Percentiles rank a stretch among this genome's conserved stretches.
phyloP scores from a whole-genome alignment of 2,329 filamentous ascomycete species.

The Nothopassalora personata region DNA sequence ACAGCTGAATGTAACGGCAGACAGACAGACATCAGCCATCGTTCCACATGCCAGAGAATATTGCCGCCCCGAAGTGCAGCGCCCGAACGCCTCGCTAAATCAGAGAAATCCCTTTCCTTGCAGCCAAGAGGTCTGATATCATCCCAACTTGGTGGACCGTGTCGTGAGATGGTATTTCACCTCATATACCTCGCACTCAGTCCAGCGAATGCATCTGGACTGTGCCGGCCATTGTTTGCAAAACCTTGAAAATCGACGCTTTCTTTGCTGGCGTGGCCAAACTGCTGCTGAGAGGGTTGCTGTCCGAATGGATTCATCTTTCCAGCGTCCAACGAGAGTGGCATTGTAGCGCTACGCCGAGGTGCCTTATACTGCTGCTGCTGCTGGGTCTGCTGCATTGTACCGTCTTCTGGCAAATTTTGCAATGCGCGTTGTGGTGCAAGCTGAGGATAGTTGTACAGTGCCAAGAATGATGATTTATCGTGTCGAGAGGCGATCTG shows the following conservation, averaged over 20 bases:
- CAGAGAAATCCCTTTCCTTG: background rate
- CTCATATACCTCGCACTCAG: slow-evolving; percentile 54
- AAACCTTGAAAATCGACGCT: slow-evolving; percentile 61
- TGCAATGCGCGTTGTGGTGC: slow-evolving; percentile 40
- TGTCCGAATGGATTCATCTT: slow-evolving; percentile 31
- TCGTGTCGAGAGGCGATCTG: slow-evolving; percentile 50
- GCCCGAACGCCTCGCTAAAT: slow-evolving; percentile 10
- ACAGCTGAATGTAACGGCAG: background rate
- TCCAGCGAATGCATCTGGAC: slow-evolving; percentile 73
- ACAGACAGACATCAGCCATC: background rate
- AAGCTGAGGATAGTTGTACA: slow-evolving; percentile 61
- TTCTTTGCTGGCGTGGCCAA: slow-evolving; percentile 58
- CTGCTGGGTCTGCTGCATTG: slow-evolving; percentile 22
- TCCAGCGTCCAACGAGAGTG: slow-evolving; percentile 20
- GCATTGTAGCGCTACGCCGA: slow-evolving; percentile 38
- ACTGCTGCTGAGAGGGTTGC: slow-evolving; percentile 20
- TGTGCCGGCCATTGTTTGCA: slow-evolving; percentile 63
- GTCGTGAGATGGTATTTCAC: slow-evolving; percentile 13
- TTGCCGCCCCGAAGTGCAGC: background rate
- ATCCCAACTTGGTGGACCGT: background rate
- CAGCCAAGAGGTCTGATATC: background rate
- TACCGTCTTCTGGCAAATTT: slow-evolving; percentile 33
- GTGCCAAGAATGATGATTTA: slow-evolving; percentile 68
- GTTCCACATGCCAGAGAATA: background rate
- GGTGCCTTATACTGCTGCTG: slow-evolving; percentile 22